Percentiles rank a stretch among this genome's conserved stretches.
Conservation (phyloP, 306 rosid species). For the Trifolium subterraneum region DNA sequence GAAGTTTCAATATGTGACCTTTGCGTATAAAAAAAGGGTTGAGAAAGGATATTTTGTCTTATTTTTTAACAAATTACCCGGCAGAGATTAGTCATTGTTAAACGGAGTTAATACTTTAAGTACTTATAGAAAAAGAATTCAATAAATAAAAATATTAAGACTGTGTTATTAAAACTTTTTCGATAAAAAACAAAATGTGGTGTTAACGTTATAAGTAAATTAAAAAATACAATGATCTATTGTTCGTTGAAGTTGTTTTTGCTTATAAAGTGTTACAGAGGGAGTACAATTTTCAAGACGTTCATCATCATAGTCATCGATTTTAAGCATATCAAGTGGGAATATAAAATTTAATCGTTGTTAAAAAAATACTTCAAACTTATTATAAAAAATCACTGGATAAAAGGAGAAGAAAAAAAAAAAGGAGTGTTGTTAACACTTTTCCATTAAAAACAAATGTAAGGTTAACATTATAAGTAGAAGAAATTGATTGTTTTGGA, state of each 20-base stretch:
- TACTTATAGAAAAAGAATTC: not conserved
- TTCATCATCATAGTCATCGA: too few species aligned
- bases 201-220: too few species aligned
- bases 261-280: too few species aligned
- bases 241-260: too few species aligned
- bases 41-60: not conserved
- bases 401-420: not conserved
- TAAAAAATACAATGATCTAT: too few species aligned
- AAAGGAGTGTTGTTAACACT: not conserved
- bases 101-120: not conserved
- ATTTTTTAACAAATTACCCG: not conserved
- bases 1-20: too few species aligned
- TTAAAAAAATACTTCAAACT: too few species aligned
- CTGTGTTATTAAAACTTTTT: not conserved
- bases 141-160: not conserved
- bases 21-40: not conserved
- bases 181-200: not conserved
- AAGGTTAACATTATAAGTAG: conserved; percentile 13
- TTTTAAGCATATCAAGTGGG: too few species aligned
- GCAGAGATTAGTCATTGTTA: not conserved
- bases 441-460: not conserved
- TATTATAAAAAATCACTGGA: not conserved
- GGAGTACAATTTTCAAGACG: too few species aligned
- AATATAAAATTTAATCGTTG: too few species aligned
- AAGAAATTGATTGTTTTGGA: conserved; percentile 8